Evolutionary conservation across 768 basidiomycete genomes (phyloP).

Genomic region (Lactifluus subvellereus): DNA sequence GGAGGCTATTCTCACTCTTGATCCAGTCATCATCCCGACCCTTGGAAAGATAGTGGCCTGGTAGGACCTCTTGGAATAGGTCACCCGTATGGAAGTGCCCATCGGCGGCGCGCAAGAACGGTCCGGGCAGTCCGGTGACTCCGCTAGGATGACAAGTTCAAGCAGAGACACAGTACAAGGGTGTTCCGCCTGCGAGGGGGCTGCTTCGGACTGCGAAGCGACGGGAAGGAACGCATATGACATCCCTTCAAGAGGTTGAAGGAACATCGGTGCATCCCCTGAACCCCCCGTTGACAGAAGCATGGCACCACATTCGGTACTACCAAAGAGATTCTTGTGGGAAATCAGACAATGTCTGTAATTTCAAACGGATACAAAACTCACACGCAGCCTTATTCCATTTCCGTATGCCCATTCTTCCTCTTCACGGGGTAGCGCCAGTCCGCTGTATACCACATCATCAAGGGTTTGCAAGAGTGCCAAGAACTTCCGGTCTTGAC

Average conservation of each 20-base stretch:
- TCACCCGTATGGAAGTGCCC: conserved; percentile 79
- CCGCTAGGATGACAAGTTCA: conserved; percentile 64
- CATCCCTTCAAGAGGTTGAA: conserved; percentile 55
- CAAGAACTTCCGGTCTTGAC: conserved; percentile 55
- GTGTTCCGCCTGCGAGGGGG: conserved; percentile 38
- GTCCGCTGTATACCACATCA: conserved; percentile 60
- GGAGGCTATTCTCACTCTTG: conserved; percentile 70
- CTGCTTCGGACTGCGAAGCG: conserved; percentile 31
- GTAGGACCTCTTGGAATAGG: conserved; percentile 59
- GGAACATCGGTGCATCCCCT: conserved; percentile 45
- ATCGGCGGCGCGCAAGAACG: conserved; percentile 48
- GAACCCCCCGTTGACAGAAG: conserved; percentile 52
- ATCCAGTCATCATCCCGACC: conserved; percentile 85
- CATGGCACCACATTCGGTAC: conserved; percentile 74
- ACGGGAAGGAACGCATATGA: conserved; percentile 65
- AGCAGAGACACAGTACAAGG: conserved; percentile 50
- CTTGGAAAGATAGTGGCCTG: conserved; percentile 56
- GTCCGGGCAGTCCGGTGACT: conserved; percentile 67
- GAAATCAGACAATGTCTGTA: conserved; percentile 24
- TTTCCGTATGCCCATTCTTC: conserved; percentile 65
- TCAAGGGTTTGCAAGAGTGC: conserved; percentile 49
- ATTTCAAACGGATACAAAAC: conserved; percentile 28
- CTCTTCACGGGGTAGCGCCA: conserved; percentile 59
- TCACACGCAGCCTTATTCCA: conserved; percentile 58
- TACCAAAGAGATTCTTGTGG: conserved; percentile 69